These are phyloP conservation scores for Bolboschoenoplectus hybrid DNA, from an alignment of 202 grass and related monocot genomes.

Conservation along the genomic window DNA sequence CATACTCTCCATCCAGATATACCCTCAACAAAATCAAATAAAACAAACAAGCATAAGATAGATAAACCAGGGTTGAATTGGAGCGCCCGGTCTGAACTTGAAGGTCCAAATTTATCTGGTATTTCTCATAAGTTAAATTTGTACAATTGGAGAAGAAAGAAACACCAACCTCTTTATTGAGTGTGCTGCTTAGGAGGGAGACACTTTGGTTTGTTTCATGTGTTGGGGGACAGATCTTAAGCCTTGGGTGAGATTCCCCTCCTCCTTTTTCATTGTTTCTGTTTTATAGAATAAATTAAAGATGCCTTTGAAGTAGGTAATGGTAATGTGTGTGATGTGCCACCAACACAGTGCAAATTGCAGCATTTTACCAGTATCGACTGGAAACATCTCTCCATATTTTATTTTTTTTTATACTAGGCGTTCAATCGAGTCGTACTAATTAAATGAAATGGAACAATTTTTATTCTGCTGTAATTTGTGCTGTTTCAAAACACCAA, in stretches of 20 bases:
- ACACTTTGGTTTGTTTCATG: conserved; percentile 13
- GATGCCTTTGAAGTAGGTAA: neutral
- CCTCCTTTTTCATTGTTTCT: neutral
- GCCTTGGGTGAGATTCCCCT: neutral
- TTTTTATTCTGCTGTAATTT: neutral
- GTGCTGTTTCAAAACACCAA: neutral
- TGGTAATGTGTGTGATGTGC: neutral
- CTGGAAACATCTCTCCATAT: no score
- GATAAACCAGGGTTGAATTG: neutral
- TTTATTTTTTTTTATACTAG: no score
- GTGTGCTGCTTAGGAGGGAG: conserved; percentile 15
- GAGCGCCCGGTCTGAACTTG: neutral
- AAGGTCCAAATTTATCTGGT: no score
- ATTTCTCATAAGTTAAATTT: neutral
- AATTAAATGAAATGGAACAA: neutral
- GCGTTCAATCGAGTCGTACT: no score
- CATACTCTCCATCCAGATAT: no score
- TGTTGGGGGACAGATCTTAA: neutral
- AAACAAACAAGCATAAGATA: neutral
- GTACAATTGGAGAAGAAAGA: neutral
- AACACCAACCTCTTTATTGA: neutral
- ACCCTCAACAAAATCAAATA: neutral
- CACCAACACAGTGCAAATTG: neutral
- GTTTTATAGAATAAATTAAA: neutral
- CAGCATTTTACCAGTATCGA: neutral